phyloP scores from a whole-genome alignment of 2,329 filamentous ascomycete species.

The Teratosphaeria zuluensis region DNA sequence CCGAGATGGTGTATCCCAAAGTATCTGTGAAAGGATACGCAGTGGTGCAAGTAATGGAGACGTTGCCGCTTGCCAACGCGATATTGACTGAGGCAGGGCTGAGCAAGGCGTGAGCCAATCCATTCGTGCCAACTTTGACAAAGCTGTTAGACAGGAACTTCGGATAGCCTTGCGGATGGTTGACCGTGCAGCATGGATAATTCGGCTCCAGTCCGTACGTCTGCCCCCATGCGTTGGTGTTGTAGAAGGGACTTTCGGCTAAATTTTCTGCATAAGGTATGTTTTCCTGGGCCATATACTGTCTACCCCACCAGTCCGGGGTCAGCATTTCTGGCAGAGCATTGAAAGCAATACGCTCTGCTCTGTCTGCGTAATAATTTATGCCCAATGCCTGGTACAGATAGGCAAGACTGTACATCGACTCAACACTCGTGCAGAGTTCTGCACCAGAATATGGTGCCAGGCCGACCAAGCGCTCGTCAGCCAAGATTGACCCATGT shows the following conservation, averaged over 20 bases:
- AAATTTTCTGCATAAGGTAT: conserved; percentile 41
- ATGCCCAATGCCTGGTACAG: conserved; percentile 42
- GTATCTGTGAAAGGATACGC: conserved; percentile 39
- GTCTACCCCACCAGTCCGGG: conserved; percentile 41
- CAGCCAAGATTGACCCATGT: conserved; percentile 41
- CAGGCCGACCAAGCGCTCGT: conserved; percentile 39
- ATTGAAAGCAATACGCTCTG: conserved; percentile 46
- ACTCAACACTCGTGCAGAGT: conserved; percentile 44
- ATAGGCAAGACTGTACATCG: conserved; percentile 43
- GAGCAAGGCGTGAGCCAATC: conserved; percentile 43
- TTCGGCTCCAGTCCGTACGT: conserved; percentile 46
- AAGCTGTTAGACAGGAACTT: conserved; percentile 45
- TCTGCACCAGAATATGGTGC: conserved; percentile 37
- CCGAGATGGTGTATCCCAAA: conserved; percentile 32
- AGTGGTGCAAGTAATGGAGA: conserved; percentile 39
- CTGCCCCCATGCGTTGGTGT: conserved; percentile 36
- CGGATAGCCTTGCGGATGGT: conserved; percentile 48
- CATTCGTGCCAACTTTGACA: conserved; percentile 32
- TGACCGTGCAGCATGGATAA: conserved; percentile 50
- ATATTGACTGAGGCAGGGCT: conserved; percentile 36
- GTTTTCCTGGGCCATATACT: conserved; percentile 47
- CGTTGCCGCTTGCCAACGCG: conserved; percentile 27
- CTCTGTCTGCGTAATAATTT: conserved; percentile 41
- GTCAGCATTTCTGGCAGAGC: conserved; percentile 43
- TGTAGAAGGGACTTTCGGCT: conserved; percentile 37